phyloP scores from a whole-genome alignment of 352 stramenopile genomes.

The Pythium sp. region DNA sequence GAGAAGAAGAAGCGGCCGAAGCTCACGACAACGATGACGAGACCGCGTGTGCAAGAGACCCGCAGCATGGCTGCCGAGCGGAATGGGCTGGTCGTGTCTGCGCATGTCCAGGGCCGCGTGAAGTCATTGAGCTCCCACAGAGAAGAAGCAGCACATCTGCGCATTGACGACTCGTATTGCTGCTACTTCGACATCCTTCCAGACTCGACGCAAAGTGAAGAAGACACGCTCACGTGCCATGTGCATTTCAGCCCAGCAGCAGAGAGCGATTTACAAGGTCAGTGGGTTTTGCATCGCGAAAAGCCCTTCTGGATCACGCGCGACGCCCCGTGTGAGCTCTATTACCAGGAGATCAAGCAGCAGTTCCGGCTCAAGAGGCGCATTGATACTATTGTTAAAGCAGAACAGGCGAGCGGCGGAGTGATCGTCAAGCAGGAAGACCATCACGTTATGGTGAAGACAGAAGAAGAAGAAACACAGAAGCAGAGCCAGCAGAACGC shows the following conservation, averaged over 20 bases:
- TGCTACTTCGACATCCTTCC: constrained; percentile 40
- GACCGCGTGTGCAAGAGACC: not conserved
- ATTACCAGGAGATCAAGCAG: constrained; percentile 13
- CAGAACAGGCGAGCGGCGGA: not conserved
- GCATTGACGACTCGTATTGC: constrained; percentile 30
- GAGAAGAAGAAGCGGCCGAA: constrained; percentile 34
- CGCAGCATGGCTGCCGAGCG: not conserved
- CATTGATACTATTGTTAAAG: not conserved
- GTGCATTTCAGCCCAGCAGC: constrained; percentile 25
- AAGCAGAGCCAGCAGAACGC: not conserved
- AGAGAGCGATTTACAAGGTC: not conserved
- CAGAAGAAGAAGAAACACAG: not conserved
- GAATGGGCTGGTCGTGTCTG: constrained; percentile 1
- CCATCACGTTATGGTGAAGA: no score
- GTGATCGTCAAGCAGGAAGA: not conserved
- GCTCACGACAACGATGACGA: constrained; percentile 1
- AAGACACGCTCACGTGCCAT: constrained; percentile 42
- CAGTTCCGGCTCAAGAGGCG: constrained; percentile 10
- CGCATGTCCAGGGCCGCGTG: constrained; percentile 19
- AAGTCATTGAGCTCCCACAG: constrained; percentile 6
- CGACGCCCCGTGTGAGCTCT: constrained; percentile 17
- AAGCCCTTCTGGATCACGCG: constrained; percentile 22
- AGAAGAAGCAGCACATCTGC: not conserved
- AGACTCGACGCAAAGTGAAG: constrained; percentile 27
- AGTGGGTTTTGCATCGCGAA: constrained; percentile 4